Base-by-base conservation (phyloP, 345 rosid genomes). In the Melaleuca alternifolia region DNA sequence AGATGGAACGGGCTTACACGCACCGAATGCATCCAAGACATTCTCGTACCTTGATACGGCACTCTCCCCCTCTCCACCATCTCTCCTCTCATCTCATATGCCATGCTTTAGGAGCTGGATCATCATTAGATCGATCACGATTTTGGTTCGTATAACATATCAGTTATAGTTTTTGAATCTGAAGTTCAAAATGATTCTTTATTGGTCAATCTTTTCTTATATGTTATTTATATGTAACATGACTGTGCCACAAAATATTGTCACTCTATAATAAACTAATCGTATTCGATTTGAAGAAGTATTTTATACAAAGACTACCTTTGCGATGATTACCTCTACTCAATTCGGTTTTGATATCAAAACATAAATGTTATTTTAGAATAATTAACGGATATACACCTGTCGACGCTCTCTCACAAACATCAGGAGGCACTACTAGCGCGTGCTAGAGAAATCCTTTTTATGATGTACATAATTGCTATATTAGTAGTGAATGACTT, bases 1-100 rank as follows among this genome's bases (percentile, higher is more conserved):
- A 9, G 1, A 33, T 33, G 24, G 2, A 16, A 10, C 11, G 13
- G 0, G 7, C 5, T 71, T 46, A 71, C 7, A 1, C 33, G 44
- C 6, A 0, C 10, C 30, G 18, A 0, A 59, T 15, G 6, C 46
- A 6, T 30, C 23, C 11, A 6, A 62, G 21, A 15, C 20, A 7
- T 62, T 62, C 37, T 62, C 11, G 11, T 9, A 30, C 23, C 15
- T 62, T 6, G 44, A 30, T 30, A 21, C 44, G 21, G 77, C 44
- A 7, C 76, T 1, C 11, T 15, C 6, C 21, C 77, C 44, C 23
- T 11, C 30, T 23, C 20, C 37, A 30, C 21, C 2, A 44, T 65
- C 44, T 7, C 44, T 30, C 77, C 16, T 62, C 77, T 62, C 30
- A 7, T 61, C 75, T 61, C 10, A 28, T 7, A 28, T 61, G 75